These are phyloP conservation scores for Quercus wislizeni DNA, from an alignment of 306 rosid species.

Conservation along the genomic window DNA sequence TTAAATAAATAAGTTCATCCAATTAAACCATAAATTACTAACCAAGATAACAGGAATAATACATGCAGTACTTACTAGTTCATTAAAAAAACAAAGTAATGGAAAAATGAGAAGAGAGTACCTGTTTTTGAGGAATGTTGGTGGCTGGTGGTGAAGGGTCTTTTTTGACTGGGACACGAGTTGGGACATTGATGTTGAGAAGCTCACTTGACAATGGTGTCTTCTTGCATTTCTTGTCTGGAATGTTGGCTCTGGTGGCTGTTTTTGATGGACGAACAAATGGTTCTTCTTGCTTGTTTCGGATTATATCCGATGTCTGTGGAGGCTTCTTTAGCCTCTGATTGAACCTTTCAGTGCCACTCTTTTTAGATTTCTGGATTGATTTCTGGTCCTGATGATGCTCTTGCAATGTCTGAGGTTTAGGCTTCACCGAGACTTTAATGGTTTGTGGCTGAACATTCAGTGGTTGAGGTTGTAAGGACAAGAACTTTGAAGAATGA, in stretches of 20 bases:
- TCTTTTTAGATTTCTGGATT: constrained; percentile 19
- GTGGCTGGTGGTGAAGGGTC: constrained; percentile 30
- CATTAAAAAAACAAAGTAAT: not conserved
- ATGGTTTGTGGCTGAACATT: not conserved
- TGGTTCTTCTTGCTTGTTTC: constrained; percentile 64
- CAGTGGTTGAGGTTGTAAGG: not conserved
- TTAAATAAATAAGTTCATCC: too few species aligned
- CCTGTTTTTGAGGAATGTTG: constrained; percentile 45
- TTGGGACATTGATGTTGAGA: constrained; percentile 41
- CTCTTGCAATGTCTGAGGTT: constrained; percentile 20
- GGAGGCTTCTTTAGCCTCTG: constrained; percentile 46
- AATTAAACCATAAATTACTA: not conserved
- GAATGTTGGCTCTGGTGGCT: constrained; percentile 29
- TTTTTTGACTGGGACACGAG: constrained; percentile 43
- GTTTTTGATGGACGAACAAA: constrained; percentile 53
- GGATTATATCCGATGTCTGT: constrained; percentile 42
- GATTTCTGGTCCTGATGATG: constrained; percentile 26
- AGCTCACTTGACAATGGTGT: constrained; percentile 50
- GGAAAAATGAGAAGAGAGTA: not conserved
- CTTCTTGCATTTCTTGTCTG: constrained; percentile 54
- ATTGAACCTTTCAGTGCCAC: constrained; percentile 39
- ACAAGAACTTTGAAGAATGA: constrained; percentile 24
- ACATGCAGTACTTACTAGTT: too few species aligned
- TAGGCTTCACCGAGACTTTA: constrained; percentile 36
- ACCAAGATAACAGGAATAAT: not conserved